Evolutionary conservation across 2,329 filamentous ascomycete species (phyloP), one percentile per base, ranked within the genome.

Genomic region (Tolypocladium guangdongense): DNA sequence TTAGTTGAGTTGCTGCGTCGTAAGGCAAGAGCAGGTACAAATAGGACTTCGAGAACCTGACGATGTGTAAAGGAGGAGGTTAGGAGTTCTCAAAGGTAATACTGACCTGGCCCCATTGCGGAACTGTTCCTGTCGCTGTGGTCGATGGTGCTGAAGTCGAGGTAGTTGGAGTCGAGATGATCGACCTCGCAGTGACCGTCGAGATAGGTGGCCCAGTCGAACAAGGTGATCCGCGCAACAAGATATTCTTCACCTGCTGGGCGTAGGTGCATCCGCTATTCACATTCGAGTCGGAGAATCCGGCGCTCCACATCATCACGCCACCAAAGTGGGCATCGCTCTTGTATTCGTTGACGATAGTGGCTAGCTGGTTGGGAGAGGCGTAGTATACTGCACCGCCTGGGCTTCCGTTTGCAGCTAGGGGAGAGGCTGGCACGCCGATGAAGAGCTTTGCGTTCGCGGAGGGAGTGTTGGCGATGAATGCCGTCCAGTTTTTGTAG

Each of bases 271-370:
- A 72, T 3, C 67, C 68, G 53, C 71, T 63, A 46, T 52, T 57
- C 24, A 59, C 57, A 24, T 61, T 60, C 8, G 52, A 62, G 58
- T 74, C 71, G 1, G 68, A 71, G 54, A 70, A 73, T 1, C 69
- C 70, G 7, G 71, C 71, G 30, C 63, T 63, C 70, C 71, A 74
- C 66, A 72, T 68, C 71, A 71, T 71, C 52, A 71, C 58, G 18
- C 68, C 68, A 10, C 68, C 67, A 51, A 71, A 69, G 11, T 63
- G 57, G 7, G 63, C 52, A 35, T 66, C 60, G 47, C 36, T 56
- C 57, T 62, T 64, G 52, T 63, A 61, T 12, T 67, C 56, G 45
- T 51, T 60, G 10, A 70, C 63, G 33, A 68, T 64, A 7, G 53
- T 56, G 2, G 65, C 58, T 2, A 71, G 62, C 52, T 66, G 59